phyloP scores from a whole-genome alignment of 352 stramenopile species.

The Pythium biforme region DNA sequence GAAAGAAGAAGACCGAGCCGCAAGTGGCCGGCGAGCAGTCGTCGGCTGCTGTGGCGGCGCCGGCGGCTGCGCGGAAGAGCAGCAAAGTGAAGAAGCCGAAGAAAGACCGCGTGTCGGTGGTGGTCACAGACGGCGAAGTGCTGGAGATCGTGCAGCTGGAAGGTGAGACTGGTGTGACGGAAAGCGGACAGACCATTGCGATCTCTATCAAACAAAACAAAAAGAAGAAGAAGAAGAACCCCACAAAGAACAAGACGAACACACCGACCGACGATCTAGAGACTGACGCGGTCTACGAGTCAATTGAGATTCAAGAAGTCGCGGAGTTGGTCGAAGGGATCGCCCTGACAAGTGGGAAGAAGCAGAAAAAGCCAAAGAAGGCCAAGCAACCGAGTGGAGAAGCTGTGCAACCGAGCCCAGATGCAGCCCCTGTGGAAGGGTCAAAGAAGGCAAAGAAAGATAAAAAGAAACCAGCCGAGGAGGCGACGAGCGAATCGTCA shows the following conservation, averaged over 20 bases:
- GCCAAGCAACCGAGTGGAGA: background rate
- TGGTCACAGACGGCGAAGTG: conserved; percentile 13
- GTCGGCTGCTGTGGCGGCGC: background rate
- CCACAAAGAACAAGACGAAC: conserved; percentile 18
- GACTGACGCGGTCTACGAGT: background rate
- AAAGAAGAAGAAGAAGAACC: conserved; percentile 16
- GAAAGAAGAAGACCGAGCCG: no score
- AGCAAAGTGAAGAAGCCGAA: conserved; percentile 23
- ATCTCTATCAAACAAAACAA: conserved; percentile 17
- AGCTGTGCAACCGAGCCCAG: background rate
- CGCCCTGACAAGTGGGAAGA: background rate
- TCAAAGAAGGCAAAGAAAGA: conserved; percentile 10
- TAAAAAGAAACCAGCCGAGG: background rate
- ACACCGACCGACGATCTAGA: background rate
- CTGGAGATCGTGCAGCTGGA: conserved; percentile 19
- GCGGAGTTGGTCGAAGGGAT: background rate
- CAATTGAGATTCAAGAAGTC: conserved; percentile 2
- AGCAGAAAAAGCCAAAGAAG: conserved; percentile 14
- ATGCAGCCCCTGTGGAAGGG: background rate
- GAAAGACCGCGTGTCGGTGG: conserved; percentile 13
- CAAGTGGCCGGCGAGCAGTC: no score
- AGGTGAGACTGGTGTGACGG: background rate
- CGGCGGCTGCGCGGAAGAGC: conserved; percentile 3
- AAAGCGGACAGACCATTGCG: conserved; percentile 7
- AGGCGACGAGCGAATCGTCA: background rate